Conservation (phyloP, 73 alveolate genomes). For the Tetrahymena thermophila region DNA sequence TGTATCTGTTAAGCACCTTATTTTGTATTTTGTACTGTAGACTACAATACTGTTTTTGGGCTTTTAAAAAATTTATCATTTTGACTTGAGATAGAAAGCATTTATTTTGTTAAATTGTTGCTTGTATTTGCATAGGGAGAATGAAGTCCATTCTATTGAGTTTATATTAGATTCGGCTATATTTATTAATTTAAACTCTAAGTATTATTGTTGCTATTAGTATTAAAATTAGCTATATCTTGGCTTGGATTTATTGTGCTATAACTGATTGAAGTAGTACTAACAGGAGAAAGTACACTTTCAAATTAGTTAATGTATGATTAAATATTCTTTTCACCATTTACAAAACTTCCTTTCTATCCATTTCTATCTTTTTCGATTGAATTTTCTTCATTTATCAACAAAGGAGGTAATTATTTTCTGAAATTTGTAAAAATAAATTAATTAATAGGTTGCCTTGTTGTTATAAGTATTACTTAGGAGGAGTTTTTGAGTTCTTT, state of each 20-base stretch:
- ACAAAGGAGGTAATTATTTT: not conserved
- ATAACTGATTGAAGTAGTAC: not conserved
- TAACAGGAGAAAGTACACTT: not conserved
- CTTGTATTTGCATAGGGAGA: not conserved
- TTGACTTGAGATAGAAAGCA: not conserved
- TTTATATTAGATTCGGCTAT: not conserved
- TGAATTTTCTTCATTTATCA: not conserved
- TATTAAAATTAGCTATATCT: not conserved
- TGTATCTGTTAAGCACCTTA: not conserved
- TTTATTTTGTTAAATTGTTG: not conserved
- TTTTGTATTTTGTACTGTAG: not conserved
- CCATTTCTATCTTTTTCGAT: not conserved
- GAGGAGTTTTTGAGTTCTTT: not conserved
- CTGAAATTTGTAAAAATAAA: not conserved
- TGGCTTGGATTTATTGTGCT: not conserved
- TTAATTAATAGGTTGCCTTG: not conserved
- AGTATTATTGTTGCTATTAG: not conserved
- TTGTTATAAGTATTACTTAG: not conserved
- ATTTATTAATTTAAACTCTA: not conserved
- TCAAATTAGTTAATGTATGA: not conserved
- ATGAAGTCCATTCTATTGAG: not conserved
- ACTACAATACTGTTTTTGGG: not conserved
- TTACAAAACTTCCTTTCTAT: not conserved
- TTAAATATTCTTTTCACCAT: not conserved
- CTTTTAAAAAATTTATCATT: not conserved